phyloP scores from a whole-genome alignment of 2,329 filamentous ascomycete species.

The Fusarium oligoseptatum region DNA sequence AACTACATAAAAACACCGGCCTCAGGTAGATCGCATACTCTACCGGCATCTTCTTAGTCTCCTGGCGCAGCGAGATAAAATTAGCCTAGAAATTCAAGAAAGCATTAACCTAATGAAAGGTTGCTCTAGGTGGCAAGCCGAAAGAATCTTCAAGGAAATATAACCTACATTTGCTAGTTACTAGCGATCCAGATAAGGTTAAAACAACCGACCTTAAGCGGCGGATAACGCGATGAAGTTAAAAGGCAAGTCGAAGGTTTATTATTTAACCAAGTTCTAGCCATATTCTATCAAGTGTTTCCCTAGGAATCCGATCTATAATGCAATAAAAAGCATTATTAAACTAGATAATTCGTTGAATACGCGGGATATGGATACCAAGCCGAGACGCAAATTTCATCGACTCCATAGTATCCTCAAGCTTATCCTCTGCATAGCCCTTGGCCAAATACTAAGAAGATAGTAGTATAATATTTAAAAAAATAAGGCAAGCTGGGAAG shows the following conservation, averaged over 20 bases:
- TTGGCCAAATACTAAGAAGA: conserved; percentile 31
- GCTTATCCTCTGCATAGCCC: conserved; percentile 13
- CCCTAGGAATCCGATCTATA: conserved; percentile 21
- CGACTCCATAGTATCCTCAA: conserved; percentile 16
- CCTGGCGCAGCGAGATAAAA: conserved; percentile 14
- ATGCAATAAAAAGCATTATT: conserved; percentile 17
- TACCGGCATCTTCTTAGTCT: conserved; percentile 19
- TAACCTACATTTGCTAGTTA: conserved; percentile 21
- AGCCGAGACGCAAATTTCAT: conserved; percentile 20
- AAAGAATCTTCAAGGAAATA: conserved; percentile 24
- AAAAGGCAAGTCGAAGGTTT: conserved; percentile 25
- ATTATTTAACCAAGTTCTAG: conserved; percentile 15
- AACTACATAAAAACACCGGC: conserved; percentile 3
- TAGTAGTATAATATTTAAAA: conserved; percentile 18
- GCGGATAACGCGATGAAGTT: conserved; percentile 22
- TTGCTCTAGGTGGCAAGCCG: conserved; percentile 20
- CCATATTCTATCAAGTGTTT: conserved; percentile 15
- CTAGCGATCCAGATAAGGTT: conserved; percentile 13
- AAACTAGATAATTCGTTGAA: conserved; percentile 9
- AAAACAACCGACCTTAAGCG: conserved; percentile 18
- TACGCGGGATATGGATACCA: conserved; percentile 15
- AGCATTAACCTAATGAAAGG: conserved; percentile 7
- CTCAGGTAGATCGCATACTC: conserved; percentile 13
- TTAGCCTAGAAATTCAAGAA: conserved; percentile 31
- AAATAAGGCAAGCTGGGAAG: conserved; percentile 15